A percentile compares a stretch with the other conserved stretches of the same genome.
phyloP scores from a whole-genome alignment of 2,329 filamentous ascomycete species.

The Coniochaeta sp. region DNA sequence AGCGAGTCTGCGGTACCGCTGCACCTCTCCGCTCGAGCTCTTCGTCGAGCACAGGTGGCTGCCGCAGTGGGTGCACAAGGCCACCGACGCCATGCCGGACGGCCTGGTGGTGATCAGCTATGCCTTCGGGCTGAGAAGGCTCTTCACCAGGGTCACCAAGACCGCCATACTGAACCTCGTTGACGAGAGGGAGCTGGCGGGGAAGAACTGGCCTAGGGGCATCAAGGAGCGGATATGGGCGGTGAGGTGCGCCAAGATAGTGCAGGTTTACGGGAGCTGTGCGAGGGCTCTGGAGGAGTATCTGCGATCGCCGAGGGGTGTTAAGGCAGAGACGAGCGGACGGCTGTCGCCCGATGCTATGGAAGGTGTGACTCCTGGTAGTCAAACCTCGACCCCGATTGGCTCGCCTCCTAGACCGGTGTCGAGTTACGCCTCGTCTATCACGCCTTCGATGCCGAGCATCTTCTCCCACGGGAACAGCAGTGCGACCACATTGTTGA shows the following conservation, averaged over 20 bases:
- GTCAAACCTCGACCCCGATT: background rate
- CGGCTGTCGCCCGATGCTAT: background rate
- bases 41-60: conserved; percentile 44
- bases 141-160: conserved; percentile 43
- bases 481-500: background rate
- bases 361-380: background rate
- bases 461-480: background rate
- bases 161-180: conserved; percentile 36
- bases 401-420: background rate
- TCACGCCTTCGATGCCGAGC: background rate
- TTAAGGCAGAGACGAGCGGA: background rate
- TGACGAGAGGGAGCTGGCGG: conserved; percentile 32
- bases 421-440: background rate
- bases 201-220: conserved; percentile 36
- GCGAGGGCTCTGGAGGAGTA: conserved; percentile 36
- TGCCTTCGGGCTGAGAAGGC: conserved; percentile 38
- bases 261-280: conserved; percentile 40
- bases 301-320: conserved; percentile 17
- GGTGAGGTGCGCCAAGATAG: conserved; percentile 39
- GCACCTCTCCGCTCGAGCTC: conserved; percentile 42
- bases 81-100: conserved; percentile 38
- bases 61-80: conserved; percentile 41
- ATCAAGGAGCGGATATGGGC: conserved; percentile 41
- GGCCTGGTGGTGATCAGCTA: conserved; percentile 45
- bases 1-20: conserved; percentile 39